Evolutionary conservation across 2,329 filamentous ascomycete genomes (phyloP), one percentile per base, ranked within the genome.

Genomic region (Tolypocladium ophioglossoides): DNA sequence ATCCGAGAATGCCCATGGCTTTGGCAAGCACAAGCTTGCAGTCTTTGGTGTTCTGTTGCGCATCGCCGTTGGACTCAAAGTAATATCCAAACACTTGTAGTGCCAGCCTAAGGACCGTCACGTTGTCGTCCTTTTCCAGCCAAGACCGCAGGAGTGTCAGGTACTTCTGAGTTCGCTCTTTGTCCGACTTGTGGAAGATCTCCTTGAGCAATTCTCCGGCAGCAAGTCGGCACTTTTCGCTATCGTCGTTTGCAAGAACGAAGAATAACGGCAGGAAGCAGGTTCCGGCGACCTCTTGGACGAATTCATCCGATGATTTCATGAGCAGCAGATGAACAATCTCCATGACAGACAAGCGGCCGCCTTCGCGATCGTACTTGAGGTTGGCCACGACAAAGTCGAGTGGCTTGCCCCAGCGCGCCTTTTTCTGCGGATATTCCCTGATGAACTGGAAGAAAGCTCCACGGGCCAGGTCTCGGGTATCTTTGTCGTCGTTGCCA

Each of bases 361-460:
- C 94, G 56, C 94, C 88, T 61, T 91, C 85, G 63, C 95, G 84
- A 46, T 92, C 84, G 68, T 96, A 99, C 56, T 92, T 86, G 59
- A 99, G 76, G 64, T 99, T 99, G 63, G 89, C 88, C 51, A 95
- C 81, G 50, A 99, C 78, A 66, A 97, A 99, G 54, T 80, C 83
- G 51, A 96, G 79, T 66, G 97, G 92, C 67, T 95, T 95, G 40
- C 82, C 80, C 85, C 94, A 95, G 16, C 94, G 81, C 58, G 84
- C 87, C 70, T 91, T 91, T 63, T 87, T 90, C 68, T 97, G 94
- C 0, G 94, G 92, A 65, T 96, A 99, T 53, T 96, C 91, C 60
- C 91, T 83, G 54, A 99, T 75, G 72, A 99, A 99, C 61, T 96
- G 90, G 69, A 96, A 87, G 70, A 95, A 99, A 16, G 90, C 87